Conservation (phyloP, 1,284 basidiomycete genomes). For the Irpex sp. region DNA sequence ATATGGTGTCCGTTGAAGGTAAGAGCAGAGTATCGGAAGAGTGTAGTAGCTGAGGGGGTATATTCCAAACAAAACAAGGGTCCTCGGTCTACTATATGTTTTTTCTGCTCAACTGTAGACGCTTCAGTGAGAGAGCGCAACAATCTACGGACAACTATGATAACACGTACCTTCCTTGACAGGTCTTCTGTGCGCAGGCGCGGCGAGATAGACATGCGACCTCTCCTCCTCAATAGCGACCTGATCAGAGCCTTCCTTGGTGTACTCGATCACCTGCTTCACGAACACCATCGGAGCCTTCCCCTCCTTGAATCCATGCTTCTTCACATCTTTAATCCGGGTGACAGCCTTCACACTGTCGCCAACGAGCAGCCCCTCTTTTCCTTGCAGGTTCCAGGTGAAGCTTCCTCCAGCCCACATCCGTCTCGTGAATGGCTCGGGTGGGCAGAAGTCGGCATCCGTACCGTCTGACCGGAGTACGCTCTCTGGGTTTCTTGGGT, state of each 20-base stretch:
- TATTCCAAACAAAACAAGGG: conserved; percentile 52
- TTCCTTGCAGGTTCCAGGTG: conserved; percentile 45
- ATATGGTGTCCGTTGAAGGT: conserved; percentile 77
- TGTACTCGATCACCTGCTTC: conserved; percentile 55
- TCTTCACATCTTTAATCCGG: conserved; percentile 50
- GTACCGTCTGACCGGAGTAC: conserved; percentile 66
- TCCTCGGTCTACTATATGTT: conserved; percentile 25
- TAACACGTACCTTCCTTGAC: conserved; percentile 39
- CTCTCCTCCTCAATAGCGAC: conserved; percentile 62
- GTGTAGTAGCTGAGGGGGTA: conserved; percentile 60
- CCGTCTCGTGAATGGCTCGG: conserved; percentile 66
- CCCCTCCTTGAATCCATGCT: conserved; percentile 54
- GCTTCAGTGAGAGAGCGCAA: too few relatives aligned
- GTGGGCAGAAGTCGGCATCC: conserved; percentile 65
- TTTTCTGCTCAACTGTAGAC: neutral
- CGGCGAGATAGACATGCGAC: conserved; percentile 69
- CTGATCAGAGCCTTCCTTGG: conserved; percentile 32
- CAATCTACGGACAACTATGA: too few relatives aligned
- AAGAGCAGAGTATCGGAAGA: conserved; percentile 82
- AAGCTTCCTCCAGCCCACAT: conserved; percentile 85
- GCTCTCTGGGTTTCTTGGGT: conserved; percentile 54
- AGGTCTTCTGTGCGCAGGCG: conserved; percentile 24
- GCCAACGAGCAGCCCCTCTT: conserved; percentile 45
- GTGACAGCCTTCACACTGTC: conserved; percentile 44
- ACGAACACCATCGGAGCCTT: conserved; percentile 72